Base-by-base conservation (phyloP, 1,139 yeast genomes). In the Hanseniaspora uvarum region DNA sequence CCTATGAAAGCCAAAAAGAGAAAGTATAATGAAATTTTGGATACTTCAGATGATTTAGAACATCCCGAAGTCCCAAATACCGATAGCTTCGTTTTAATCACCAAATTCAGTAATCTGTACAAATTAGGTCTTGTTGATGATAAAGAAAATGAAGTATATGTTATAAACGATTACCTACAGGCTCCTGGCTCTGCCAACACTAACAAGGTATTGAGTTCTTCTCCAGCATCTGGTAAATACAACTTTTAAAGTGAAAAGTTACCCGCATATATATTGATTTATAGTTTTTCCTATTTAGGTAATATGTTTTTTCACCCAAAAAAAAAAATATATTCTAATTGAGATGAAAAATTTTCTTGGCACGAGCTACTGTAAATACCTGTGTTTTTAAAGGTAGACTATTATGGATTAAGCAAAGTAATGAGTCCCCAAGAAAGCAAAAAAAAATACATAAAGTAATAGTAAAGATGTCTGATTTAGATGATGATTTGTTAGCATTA, bases 401-500 rank as follows among this genome's bases (percentile, higher is more conserved):
- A n/a, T n/a, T n/a, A n/a, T n/a, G n/a, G n/a, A n/a, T n/a, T n/a
- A n/a, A n/a, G n/a, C n/a, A n/a, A n/a, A n/a, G n/a, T n/a, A n/a
- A n/a, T n/a, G n/a, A n/a, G n/a, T n/a, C n/a, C n/a, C n/a, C n/a
- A n/a, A 21, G 36, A 44, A 4, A 38, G 24, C 19, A 24, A 39
- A 33, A 28, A 24, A 26, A 28, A 24, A 21, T 4, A 38, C 19
- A 28, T 19, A 40, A 5, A 21, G 5, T 11, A 18, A 14, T 14
- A 19, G 16, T 3, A 23, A 52, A 31, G 14, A 72, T 71, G 75
- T 72, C 74, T 56, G 92, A 83, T 68, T 78, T 84, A 65, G 94
- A 85, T 64, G 96, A 87, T 65, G 96, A 87, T 74, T 79, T 87
- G 69, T 77, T 88, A 66, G 96, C 95, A 7, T 77, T 88, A 60